A percentile compares a stretch with the other conserved stretches of the same genome.
These are phyloP conservation scores for sunflower (Helianthus annuus) DNA, from an alignment of 129 eudicot species.

Conservation along the genomic window DNA sequence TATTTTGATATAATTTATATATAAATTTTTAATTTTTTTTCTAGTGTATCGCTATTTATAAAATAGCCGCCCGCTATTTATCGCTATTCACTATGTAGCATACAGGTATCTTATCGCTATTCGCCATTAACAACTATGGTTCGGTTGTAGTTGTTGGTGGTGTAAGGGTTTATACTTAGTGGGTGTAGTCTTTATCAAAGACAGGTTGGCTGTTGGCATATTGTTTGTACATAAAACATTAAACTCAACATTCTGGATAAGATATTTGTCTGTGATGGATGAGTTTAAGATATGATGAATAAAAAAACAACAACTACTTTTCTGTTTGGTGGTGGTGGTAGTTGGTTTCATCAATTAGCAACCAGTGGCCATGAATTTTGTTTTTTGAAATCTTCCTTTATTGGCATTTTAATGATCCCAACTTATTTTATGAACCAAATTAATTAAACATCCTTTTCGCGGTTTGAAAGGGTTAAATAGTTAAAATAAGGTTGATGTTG, in stretches of 20 bases:
- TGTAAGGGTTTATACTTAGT: neutral
- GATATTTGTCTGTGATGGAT: slow-evolving; percentile 2
- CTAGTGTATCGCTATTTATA: too few species aligned
- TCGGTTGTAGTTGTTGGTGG: too few species aligned
- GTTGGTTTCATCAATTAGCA: slow-evolving; percentile 32
- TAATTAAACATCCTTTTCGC: neutral
- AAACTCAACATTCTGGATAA: neutral
- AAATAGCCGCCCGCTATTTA: too few species aligned
- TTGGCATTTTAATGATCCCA: slow-evolving; percentile 16
- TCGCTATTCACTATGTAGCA: too few species aligned
- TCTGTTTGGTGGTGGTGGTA: slow-evolving; percentile 32
- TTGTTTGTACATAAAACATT: slow-evolving; percentile 3
- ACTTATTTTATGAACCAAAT: slow-evolving; percentile 18
- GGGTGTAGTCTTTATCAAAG: slow-evolving; percentile 29
- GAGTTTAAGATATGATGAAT: neutral
- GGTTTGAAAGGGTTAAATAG: neutral
- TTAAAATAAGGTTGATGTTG: neutral
- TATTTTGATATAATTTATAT: too few species aligned
- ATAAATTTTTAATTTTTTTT: too few species aligned
- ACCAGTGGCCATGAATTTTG: slow-evolving; percentile 19
- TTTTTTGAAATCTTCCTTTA: slow-evolving; percentile 7
- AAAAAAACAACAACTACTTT: slow-evolving; percentile 5
- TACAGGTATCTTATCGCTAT: too few species aligned
- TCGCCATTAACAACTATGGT: too few species aligned
- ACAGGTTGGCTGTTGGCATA: neutral